Conservation (phyloP, 148 eudicot species). For the Hydrangea macrophylla region DNA sequence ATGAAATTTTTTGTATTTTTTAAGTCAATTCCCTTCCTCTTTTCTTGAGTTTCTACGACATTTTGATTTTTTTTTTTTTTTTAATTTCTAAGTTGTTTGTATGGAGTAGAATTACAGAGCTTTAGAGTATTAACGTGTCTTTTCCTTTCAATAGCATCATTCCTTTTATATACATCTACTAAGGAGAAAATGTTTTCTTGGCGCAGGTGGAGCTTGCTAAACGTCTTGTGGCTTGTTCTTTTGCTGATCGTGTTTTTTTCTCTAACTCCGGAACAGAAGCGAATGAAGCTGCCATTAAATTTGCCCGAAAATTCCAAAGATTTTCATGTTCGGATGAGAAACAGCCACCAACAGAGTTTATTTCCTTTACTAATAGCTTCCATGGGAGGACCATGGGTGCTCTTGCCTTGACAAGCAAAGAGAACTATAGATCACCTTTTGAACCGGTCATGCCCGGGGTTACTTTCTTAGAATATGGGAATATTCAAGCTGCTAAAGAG, state of each 20-base stretch:
- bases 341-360: constrained; percentile 59
- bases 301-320: constrained; percentile 80
- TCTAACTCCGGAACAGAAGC: constrained; percentile 94
- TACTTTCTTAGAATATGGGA: constrained; percentile 73
- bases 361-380: constrained; percentile 76
- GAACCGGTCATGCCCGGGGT: constrained; percentile 95
- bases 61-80: no score
- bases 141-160: no score
- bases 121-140: neutral
- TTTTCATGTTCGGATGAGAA: constrained; percentile 36
- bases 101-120: no score
- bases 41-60: no score
- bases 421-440: constrained; percentile 77
- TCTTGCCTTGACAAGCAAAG: constrained; percentile 93
- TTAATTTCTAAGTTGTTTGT: no score
- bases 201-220: constrained; percentile 86
- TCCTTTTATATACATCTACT: neutral
- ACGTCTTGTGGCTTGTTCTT: constrained; percentile 64
- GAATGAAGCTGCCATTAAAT: constrained; percentile 95
- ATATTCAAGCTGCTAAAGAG: constrained; percentile 56
- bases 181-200: constrained; percentile 13
- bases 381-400: constrained; percentile 94
- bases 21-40: no score
- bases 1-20: no score
- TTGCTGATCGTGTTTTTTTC: constrained; percentile 92